Base-by-base conservation (phyloP, 2,329 filamentous ascomycete genomes). In the Sporothrix protearum region DNA sequence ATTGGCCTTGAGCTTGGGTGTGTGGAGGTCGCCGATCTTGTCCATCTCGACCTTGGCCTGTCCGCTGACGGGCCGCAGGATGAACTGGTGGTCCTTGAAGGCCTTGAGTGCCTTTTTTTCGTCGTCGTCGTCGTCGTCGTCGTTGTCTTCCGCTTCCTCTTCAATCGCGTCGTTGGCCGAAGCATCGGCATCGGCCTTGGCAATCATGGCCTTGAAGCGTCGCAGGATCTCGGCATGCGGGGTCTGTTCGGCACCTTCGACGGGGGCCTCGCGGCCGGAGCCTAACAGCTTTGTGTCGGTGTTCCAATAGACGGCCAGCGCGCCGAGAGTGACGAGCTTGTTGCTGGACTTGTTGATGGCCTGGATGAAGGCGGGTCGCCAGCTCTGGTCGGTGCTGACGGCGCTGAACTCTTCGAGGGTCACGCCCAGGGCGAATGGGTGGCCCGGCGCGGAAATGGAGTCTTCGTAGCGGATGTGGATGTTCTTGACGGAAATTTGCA, bases 401-500 rank as follows among this genome's bases (percentile, higher is more conserved):
- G 96, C 96, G 79, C 96, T 98, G 83, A 99, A 94, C 81, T 98
- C 95, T 78, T 97, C 92, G 71, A 99, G 87, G 0, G 94, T 99
- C 73, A 99, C 80, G 66, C 96, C 96, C 6, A 97, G 87, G 5
- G 96, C 93, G 77, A 99, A 99, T 0, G 96, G 95, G 79, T 99
- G 96, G 0, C 94, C 94, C 0, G 95, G 94, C 10, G 94, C 92
- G 25, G 96, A 96, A 77, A 99, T 93, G 16, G 95, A 94, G 81
- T 99, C 96, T 81, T 99, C 96, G 81, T 99, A 99, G 76, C 96
- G 92, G 75, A 99, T 88, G 80, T 99, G 96, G 73, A 99, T 97
- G 79, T 98, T 99, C 85, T 97, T 98, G 81, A 99, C 90, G 30
- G 92, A 96, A 76, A 99, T 93, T 81, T 99, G 96, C 53, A 99